These are phyloP conservation scores for Saccharomycopsis synnaedendra DNA, from an alignment of 805 yeast genomes.

Conservation along the genomic window DNA sequence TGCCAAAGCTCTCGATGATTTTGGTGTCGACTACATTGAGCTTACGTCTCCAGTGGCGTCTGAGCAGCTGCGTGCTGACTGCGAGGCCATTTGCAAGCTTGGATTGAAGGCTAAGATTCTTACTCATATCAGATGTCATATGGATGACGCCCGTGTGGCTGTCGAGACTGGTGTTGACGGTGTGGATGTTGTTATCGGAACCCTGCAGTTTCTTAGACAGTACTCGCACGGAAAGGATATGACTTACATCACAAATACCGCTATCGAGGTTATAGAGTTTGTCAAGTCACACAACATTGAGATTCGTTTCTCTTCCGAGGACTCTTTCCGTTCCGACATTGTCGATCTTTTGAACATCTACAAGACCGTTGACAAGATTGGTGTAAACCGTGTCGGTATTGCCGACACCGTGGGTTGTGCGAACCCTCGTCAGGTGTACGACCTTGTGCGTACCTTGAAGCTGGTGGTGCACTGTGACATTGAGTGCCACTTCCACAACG, in stretches of 20 bases:
- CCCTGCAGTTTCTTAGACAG: conserved; percentile 88
- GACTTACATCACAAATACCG: conserved; percentile 93
- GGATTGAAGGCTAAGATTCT: conserved; percentile 92
- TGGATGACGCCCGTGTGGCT: conserved; percentile 97
- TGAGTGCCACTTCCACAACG: conserved; percentile 98
- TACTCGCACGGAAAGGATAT: conserved; percentile 97
- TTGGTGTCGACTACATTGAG: conserved; percentile 97
- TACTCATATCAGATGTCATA: conserved; percentile 96
- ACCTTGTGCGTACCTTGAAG: conserved; percentile 85
- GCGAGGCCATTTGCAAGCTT: conserved; percentile 96
- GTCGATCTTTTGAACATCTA: conserved; percentile 92
- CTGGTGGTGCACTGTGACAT: conserved; percentile 93
- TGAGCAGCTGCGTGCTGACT: conserved; percentile 84
- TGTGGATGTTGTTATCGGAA: conserved; percentile 96
- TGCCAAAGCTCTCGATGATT: conserved; percentile 93
- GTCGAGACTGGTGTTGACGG: conserved; percentile 99
- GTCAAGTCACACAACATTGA: conserved; percentile 96
- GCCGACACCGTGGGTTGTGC: conserved; percentile 99
- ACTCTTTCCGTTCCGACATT: conserved; percentile 92
- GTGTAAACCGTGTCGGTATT: conserved; percentile 97
- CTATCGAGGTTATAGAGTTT: conserved; percentile 93
- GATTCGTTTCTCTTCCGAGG: conserved; percentile 94
- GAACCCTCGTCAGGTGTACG: conserved; percentile 97
- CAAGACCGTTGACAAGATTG: conserved; percentile 93
- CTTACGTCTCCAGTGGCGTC: conserved; percentile 96